A percentile compares a stretch with the other conserved stretches of the same genome.
Evolutionary conservation across 73 alveolate species (phyloP).

Genomic region (Paramecium octaurelia): DNA sequence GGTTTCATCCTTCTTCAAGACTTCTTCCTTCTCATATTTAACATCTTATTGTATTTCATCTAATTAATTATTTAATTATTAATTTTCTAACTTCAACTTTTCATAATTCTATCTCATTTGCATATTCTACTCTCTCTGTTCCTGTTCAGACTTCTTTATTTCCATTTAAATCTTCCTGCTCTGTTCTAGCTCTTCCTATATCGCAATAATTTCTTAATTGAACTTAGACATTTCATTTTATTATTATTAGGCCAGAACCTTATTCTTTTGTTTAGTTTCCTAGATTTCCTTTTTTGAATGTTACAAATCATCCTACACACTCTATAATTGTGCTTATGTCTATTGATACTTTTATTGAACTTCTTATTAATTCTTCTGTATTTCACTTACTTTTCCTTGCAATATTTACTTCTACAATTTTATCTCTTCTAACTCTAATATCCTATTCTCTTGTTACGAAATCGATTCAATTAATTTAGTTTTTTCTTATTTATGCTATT

Average conservation of each 20-base stretch:
- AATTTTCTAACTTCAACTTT: neutral
- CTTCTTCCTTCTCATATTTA: neutral
- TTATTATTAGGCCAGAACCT: neutral
- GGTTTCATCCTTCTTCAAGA: neutral
- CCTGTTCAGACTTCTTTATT: neutral
- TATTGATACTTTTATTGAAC: neutral
- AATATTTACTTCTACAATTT: neutral
- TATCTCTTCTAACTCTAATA: neutral
- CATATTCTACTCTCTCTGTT: neutral
- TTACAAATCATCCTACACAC: neutral
- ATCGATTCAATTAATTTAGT: neutral
- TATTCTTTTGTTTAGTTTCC: neutral
- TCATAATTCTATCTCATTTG: neutral
- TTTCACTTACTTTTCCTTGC: neutral
- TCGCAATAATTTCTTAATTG: neutral
- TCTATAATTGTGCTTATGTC: neutral
- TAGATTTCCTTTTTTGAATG: neutral
- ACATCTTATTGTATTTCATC: neutral
- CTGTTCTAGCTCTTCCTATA: neutral
- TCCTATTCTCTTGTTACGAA: neutral
- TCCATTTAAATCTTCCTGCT: neutral
- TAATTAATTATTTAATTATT: neutral
- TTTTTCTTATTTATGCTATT: neutral
- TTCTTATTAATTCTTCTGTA: neutral
- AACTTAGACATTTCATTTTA: neutral